A percentile compares a stretch with the other conserved stretches of the same genome.
Evolutionary conservation across 768 basidiomycete species (phyloP).

Genomic region (Tubosaeta brunneosetosa): DNA sequence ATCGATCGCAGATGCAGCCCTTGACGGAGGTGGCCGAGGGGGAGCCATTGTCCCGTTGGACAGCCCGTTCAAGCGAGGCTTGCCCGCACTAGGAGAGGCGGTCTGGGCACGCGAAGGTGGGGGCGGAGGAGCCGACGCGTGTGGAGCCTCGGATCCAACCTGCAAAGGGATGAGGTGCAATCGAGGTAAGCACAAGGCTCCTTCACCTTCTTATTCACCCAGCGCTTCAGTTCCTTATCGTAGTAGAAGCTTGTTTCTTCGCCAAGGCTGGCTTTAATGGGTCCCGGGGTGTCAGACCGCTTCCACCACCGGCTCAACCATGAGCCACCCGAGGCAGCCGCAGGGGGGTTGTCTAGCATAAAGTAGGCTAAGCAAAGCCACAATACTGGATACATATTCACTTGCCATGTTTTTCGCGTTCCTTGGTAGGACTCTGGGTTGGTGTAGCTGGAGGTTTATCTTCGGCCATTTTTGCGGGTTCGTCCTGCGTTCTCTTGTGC

Average conservation of each 20-base stretch:
- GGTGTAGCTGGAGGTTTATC: slow-evolving; percentile 21
- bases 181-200: neutral
- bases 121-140: slow-evolving; percentile 54
- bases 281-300: slow-evolving; percentile 59
- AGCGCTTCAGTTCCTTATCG: slow-evolving; percentile 90
- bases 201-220: slow-evolving; percentile 90
- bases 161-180: slow-evolving; percentile 23
- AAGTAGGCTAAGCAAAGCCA: neutral
- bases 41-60: slow-evolving; percentile 12
- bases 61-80: slow-evolving; percentile 33
- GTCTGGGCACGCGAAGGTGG: slow-evolving; percentile 87
- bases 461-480: slow-evolving; percentile 25
- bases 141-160: slow-evolving; percentile 52
- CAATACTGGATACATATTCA: neutral
- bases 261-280: slow-evolving; percentile 88
- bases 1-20: slow-evolving; percentile 65
- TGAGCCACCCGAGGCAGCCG: slow-evolving; percentile 41
- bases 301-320: slow-evolving; percentile 88
- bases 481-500: slow-evolving; percentile 31
- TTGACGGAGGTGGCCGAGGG: slow-evolving; percentile 27
- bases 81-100: slow-evolving; percentile 63
- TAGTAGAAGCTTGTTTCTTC: slow-evolving; percentile 89
- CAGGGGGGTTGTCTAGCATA: slow-evolving; percentile 14
- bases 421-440: slow-evolving; percentile 13
- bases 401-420: slow-evolving; percentile 32